Percentiles rank a stretch among this genome's conserved stretches.
These are phyloP conservation scores for Craterostigma plantagineum DNA, from an alignment of 257 asterid genomes.

Conservation along the genomic window DNA sequence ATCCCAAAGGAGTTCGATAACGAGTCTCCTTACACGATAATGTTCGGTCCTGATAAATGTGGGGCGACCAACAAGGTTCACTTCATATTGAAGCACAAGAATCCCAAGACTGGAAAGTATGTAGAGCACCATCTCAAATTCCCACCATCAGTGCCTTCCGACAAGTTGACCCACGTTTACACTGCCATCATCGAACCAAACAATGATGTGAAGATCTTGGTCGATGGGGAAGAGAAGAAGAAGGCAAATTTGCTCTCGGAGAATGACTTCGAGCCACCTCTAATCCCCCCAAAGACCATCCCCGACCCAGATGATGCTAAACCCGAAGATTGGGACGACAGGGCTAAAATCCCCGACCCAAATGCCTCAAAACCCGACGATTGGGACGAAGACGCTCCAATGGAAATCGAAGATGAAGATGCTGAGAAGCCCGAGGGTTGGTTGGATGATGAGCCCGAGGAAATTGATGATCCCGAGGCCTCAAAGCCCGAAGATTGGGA, in stretches of 20 bases:
- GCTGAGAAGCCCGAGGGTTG: constrained; percentile 90
- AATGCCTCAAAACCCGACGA: constrained; percentile 80
- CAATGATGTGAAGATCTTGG: constrained; percentile 47
- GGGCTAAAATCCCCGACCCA: constrained; percentile 79
- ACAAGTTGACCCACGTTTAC: constrained; percentile 82
- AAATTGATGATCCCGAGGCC: constrained; percentile 81
- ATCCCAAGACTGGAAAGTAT: constrained; percentile 65
- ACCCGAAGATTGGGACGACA: constrained; percentile 97
- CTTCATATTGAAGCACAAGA: constrained; percentile 80
- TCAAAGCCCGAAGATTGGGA: constrained; percentile 92
- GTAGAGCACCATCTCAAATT: constrained; percentile 85
- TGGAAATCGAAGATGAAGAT: constrained; percentile 73
- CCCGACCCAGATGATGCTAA: constrained; percentile 89
- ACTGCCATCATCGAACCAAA: constrained; percentile 72
- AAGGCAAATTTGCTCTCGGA: constrained; percentile 56
- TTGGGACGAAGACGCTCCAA: constrained; percentile 94
- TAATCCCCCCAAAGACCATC: constrained; percentile 67
- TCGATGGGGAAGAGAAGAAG: constrained; percentile 95
- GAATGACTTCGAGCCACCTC: constrained; percentile 78
- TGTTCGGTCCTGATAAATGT: constrained; percentile 98
- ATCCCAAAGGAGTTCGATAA: constrained; percentile 62
- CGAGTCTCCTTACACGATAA: constrained; percentile 76
- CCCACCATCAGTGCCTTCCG: constrained; percentile 82
- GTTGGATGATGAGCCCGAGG: constrained; percentile 96
- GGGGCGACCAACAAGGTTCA: constrained; percentile 96